Percentiles rank a stretch among this genome's conserved stretches.
Evolutionary conservation across 1,139 yeast species (phyloP).

Genomic region (Pichia sp.): DNA sequence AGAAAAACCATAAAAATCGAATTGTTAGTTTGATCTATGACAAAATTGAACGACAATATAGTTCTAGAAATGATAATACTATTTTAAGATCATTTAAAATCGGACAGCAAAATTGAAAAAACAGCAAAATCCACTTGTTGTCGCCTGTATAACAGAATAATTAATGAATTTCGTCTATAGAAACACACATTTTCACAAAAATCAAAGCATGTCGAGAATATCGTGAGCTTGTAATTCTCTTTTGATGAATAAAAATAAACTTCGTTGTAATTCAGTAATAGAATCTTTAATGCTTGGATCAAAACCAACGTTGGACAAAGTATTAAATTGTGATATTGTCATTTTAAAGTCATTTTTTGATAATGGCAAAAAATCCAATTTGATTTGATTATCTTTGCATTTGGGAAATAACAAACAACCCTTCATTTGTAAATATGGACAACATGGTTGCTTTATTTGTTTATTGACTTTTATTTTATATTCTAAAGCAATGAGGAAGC

Average conservation of each 20-base stretch:
- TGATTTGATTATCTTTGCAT: background rate
- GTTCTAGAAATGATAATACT: no score
- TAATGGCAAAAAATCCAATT: slow-evolving; percentile 1
- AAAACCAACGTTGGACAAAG: background rate
- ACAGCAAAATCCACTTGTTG: no score
- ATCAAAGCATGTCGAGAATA: background rate
- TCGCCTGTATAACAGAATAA: no score
- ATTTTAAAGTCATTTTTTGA: slow-evolving; percentile 1
- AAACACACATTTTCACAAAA: no score
- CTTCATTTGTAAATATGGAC: slow-evolving; percentile 1
- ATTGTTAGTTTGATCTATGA: no score
- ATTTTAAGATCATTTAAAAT: no score
- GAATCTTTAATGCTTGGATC: background rate
- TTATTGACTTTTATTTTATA: slow-evolving; percentile 21
- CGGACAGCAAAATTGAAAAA: no score
- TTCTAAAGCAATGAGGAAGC: slow-evolving; percentile 47
- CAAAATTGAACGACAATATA: no score
- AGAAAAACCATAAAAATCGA: no score
- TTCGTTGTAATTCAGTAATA: slow-evolving; percentile 4
- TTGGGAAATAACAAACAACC: slow-evolving; percentile 5
- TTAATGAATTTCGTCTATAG: no score
- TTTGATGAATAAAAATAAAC: slow-evolving; percentile 6
- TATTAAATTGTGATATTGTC: slow-evolving; percentile 1
- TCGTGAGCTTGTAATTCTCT: slow-evolving; percentile 7
- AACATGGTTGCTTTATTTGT: background rate